These are phyloP conservation scores for Sclerotinia trifoliorum DNA, from an alignment of 2,329 filamentous ascomycete species.

Conservation along the genomic window DNA sequence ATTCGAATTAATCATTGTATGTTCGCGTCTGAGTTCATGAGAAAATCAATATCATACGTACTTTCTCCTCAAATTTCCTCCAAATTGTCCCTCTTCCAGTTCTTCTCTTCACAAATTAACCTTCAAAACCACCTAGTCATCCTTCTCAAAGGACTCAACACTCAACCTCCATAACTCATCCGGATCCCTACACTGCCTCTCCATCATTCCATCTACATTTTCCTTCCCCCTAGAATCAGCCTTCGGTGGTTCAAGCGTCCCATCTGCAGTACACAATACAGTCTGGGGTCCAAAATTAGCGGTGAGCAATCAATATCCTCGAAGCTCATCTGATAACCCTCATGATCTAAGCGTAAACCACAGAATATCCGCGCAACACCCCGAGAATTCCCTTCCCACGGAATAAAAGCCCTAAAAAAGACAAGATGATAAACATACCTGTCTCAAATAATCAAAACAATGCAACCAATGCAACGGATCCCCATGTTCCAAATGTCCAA, in stretches of 20 bases:
- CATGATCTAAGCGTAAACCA: not conserved
- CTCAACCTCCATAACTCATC: conserved; percentile 10
- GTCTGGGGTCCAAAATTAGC: conserved; percentile 6
- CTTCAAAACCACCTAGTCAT: not conserved
- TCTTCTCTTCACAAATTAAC: not conserved
- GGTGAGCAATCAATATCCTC: not conserved
- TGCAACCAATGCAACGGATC: conserved; percentile 22
- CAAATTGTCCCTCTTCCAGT: not conserved
- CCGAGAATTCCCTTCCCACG: not conserved
- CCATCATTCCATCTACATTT: conserved; percentile 18
- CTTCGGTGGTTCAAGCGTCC: conserved; percentile 18
- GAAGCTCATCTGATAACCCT: not conserved
- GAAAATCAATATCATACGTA: not conserved
- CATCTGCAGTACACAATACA: conserved; percentile 15
- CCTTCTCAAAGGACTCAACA: conserved; percentile 9
- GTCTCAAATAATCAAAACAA: conserved; percentile 25
- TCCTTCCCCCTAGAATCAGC: conserved; percentile 4
- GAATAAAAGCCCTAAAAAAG: not conserved
- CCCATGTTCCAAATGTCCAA: conserved; percentile 14
- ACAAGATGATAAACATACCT: conserved; percentile 13
- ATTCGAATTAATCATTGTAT: no score
- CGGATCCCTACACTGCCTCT: conserved; percentile 14
- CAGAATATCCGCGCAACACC: no score
- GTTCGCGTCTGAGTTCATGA: no score
- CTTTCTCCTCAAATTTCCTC: not conserved